Base-by-base conservation (phyloP, 331 rosid species). In the Acacia pycnantha region DNA sequence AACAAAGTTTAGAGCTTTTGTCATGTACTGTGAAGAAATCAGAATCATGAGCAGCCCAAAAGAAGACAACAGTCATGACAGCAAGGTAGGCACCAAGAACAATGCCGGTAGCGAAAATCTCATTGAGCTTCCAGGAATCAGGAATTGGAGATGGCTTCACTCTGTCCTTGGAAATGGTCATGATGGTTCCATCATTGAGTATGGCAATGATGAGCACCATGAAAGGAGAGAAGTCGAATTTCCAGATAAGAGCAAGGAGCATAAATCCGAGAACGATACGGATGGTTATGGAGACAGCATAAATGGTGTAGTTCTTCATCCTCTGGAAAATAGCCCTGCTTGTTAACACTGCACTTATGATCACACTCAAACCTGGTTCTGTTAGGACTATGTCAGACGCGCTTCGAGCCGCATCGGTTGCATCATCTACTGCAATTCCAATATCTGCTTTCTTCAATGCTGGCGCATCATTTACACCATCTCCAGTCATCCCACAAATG, bases 391-490 rank as follows among this genome's bases (percentile, higher is more conserved):
- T 37, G 41, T 37, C 41, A 37, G 41, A 37, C 2, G 41, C 41
- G 9, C 41, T 37, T 37, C 41, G 9, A 37, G 41, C 41, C 9
- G 41, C 41, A 37, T 37, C 41, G 41, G 41, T 93, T 53, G 97
- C 97, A 82, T 93, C 97, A 13, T 88, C 97, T 8, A 93, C 97
- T 44, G 97, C 97, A n/a, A 93, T 93, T 70, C 97, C 97, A 27
- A 93, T 91, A 59, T 93, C 94, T 43, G 94, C 97, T 79, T 27
- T 87, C 87, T 93, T 91, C n/a, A 93, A 84, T 3, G 97, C 97
- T 4, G 97, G 97, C 12, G 97, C 97, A 76, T 93, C 97, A 29
- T 93, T 91, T 35, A 93, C 97, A 64, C 97, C 97, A 37, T 93
- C 97, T 84, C 97, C 97, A 11, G 97, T 93, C 97, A 91, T 93